phyloP scores from a whole-genome alignment of 768 basidiomycete species.

The Collybiopsis confluens region DNA sequence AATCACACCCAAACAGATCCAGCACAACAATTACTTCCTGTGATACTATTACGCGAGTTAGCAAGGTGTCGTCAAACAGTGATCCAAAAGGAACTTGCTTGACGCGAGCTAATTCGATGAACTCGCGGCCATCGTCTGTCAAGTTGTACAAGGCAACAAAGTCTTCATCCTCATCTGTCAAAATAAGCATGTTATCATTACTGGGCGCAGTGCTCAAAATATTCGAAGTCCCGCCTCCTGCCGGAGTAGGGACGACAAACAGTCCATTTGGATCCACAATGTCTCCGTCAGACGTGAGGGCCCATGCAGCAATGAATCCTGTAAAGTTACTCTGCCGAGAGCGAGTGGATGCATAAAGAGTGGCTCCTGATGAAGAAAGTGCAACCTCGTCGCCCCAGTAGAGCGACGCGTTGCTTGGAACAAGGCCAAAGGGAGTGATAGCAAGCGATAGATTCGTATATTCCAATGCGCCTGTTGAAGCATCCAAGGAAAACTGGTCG shows the following conservation, averaged over 20 bases:
- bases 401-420: slow-evolving; percentile 14
- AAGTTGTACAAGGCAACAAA: slow-evolving; percentile 7
- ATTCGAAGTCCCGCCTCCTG: slow-evolving; percentile 6
- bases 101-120: slow-evolving; percentile 5
- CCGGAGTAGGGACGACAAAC: slow-evolving; percentile 8
- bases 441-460: slow-evolving; percentile 14
- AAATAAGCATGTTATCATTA: slow-evolving; percentile 7
- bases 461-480: slow-evolving; percentile 8
- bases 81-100: not conserved
- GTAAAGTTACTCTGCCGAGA: not conserved
- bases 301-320: slow-evolving; percentile 8
- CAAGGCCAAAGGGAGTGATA: slow-evolving; percentile 17
- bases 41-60: not conserved
- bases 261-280: slow-evolving; percentile 4
- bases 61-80: not conserved
- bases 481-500: slow-evolving; percentile 15
- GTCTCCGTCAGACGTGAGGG: slow-evolving; percentile 1
- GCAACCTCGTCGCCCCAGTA: slow-evolving; percentile 21
- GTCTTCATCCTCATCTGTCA: slow-evolving; percentile 5
- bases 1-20: slow-evolving; percentile 8
- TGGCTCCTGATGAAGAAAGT: slow-evolving; percentile 12
- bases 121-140: not conserved
- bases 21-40: slow-evolving; percentile 2
- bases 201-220: not conserved
- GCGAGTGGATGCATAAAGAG: slow-evolving; percentile 8